Evolutionary conservation across 495 filamentous ascomycete genomes (phyloP).

Genomic region (Daldinia grandis): DNA sequence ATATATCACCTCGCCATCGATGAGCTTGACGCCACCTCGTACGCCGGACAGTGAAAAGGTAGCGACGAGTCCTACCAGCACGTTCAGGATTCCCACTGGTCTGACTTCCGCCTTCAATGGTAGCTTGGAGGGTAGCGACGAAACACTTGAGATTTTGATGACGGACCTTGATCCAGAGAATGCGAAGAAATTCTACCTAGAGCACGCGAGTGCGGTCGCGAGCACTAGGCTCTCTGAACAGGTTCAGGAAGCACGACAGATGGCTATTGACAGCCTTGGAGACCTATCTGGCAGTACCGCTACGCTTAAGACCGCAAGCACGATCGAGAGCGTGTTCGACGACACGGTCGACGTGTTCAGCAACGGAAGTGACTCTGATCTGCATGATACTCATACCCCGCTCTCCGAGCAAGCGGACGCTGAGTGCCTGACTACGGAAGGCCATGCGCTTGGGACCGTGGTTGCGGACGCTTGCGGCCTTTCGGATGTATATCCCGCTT

Average conservation of each 20-base stretch:
- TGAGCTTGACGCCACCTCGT: slow-evolving; percentile 80
- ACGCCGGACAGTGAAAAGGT: slow-evolving; percentile 66
- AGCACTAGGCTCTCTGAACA: slow-evolving; percentile 75
- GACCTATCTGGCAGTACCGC: slow-evolving; percentile 55
- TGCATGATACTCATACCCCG: slow-evolving; percentile 65
- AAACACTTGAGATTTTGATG: slow-evolving; percentile 98
- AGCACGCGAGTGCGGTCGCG: slow-evolving; percentile 89
- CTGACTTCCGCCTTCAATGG: slow-evolving; percentile 65
- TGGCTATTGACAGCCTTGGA: slow-evolving; percentile 61
- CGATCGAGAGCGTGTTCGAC: slow-evolving; percentile 46
- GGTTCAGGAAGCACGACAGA: slow-evolving; percentile 64
- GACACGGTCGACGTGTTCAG: slow-evolving; percentile 80
- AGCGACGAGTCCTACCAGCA: slow-evolving; percentile 45
- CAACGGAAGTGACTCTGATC: slow-evolving; percentile 72
- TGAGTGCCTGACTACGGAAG: slow-evolving; percentile 86
- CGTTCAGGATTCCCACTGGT: slow-evolving; percentile 66
- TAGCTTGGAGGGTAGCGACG: slow-evolving; percentile 67
- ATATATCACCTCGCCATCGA: slow-evolving; percentile 89
- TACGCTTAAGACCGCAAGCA: slow-evolving; percentile 47
- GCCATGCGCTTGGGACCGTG: slow-evolving; percentile 90
- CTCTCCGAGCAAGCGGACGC: slow-evolving; percentile 66
- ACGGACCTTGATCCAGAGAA: slow-evolving; percentile 93
- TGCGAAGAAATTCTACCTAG: slow-evolving; percentile 96
- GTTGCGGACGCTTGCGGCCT: slow-evolving; percentile 93
- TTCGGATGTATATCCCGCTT: slow-evolving; percentile 85